phyloP scores from a whole-genome alignment of 31 red algal species.

The Bonnemaisonia californica region DNA sequence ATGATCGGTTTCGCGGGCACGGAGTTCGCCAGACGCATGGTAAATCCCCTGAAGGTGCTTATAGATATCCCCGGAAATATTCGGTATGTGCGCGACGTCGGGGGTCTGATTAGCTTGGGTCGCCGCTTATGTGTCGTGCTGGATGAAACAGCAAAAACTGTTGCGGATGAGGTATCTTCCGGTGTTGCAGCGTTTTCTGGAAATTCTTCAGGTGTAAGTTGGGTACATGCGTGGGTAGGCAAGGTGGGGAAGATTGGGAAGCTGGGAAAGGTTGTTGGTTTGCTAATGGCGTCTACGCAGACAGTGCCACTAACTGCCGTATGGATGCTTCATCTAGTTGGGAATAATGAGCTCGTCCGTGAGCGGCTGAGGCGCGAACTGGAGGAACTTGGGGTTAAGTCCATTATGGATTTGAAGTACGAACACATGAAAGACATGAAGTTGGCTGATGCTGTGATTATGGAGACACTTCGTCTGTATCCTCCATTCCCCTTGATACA shows the following conservation, averaged over 20 bases:
- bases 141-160: constrained; percentile 29
- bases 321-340: constrained; percentile 83
- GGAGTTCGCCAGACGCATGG: constrained; percentile 69
- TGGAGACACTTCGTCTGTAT: constrained; percentile 84
- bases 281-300: constrained; percentile 94
- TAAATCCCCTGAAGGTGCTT: constrained; percentile 53
- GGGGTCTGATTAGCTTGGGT: constrained; percentile 41
- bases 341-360: constrained; percentile 50
- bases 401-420: constrained; percentile 32
- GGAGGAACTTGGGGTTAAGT: constrained; percentile 25
- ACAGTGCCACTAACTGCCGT: constrained; percentile 84
- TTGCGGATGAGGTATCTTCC: neutral
- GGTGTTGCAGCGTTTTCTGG: constrained; percentile 5
- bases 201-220: constrained; percentile 48
- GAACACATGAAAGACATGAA: constrained; percentile 53
- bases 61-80: constrained; percentile 70
- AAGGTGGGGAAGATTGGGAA: constrained; percentile 83
- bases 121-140: constrained; percentile 28
- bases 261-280: constrained; percentile 91
- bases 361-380: constrained; percentile 44
- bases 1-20: constrained; percentile 76
- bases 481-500: constrained; percentile 93
- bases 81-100: constrained; percentile 63
- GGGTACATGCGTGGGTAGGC: constrained; percentile 94
- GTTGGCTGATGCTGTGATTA: constrained; percentile 72